Evolutionary conservation across 345 rosid genomes (phyloP).

Genomic region (Psidium guajava): DNA sequence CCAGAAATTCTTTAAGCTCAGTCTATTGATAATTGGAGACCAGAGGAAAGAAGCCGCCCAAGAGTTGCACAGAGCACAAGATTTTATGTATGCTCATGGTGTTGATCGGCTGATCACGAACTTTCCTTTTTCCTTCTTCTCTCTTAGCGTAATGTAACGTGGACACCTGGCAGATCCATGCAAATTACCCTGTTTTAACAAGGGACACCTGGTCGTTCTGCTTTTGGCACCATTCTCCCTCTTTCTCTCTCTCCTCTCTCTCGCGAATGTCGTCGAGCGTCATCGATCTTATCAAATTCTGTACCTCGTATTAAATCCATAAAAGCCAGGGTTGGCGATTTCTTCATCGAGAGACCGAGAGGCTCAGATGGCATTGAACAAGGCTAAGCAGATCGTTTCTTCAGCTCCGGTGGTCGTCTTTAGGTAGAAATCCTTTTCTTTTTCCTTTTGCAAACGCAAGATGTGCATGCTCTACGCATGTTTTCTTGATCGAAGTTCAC

Average conservation of each 20-base stretch:
- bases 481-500: background rate
- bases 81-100: background rate
- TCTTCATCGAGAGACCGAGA: slow-evolving; percentile 6
- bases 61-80: background rate
- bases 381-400: slow-evolving; percentile 46
- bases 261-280: background rate
- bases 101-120: background rate
- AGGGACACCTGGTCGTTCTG: background rate
- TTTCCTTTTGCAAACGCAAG: background rate
- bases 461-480: background rate
- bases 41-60: background rate
- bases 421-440: slow-evolving; percentile 18
- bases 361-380: slow-evolving; percentile 26
- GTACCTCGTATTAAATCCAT: background rate
- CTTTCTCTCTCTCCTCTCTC: background rate
- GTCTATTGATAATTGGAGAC: background rate
- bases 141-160: background rate
- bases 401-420: slow-evolving; percentile 58
- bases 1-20: background rate
- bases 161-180: background rate
- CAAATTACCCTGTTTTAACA: background rate
- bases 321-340: background rate
- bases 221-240: background rate
- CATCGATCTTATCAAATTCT: background rate
- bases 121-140: background rate